Evolutionary conservation across 2,329 filamentous ascomycete species (phyloP).

Genomic region (Penicillium sp.): DNA sequence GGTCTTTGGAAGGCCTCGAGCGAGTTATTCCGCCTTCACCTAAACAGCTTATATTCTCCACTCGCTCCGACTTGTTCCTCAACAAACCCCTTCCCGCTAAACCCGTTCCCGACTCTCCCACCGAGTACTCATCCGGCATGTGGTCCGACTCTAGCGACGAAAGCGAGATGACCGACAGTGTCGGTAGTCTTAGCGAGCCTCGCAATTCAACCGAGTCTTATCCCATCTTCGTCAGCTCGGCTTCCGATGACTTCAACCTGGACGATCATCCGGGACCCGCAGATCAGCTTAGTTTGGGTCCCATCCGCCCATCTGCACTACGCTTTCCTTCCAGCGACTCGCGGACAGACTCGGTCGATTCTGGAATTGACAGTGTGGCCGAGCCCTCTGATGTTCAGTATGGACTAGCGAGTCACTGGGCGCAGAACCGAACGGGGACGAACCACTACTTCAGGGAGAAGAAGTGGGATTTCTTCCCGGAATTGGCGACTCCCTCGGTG

Average conservation of each 20-base stretch:
- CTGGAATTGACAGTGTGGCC: neutral
- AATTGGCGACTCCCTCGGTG: constrained; percentile 31
- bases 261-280: constrained; percentile 23
- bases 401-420: constrained; percentile 21
- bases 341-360: constrained; percentile 12
- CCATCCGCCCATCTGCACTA: constrained; percentile 14
- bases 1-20: constrained; percentile 37
- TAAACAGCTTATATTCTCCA: constrained; percentile 3
- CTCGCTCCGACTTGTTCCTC: constrained; percentile 21
- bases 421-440: constrained; percentile 19
- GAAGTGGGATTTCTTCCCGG: constrained; percentile 41
- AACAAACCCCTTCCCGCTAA: constrained; percentile 32
- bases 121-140: constrained; percentile 18
- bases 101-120: constrained; percentile 21
- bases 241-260: constrained; percentile 26
- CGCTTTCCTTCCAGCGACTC: constrained; percentile 5
- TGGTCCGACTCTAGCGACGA: constrained; percentile 30
- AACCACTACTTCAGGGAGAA: constrained; percentile 40
- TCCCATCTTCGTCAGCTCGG: constrained; percentile 30
- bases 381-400: constrained; percentile 26
- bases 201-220: constrained; percentile 28
- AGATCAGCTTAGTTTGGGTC: constrained; percentile 12
- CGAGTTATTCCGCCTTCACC: constrained; percentile 29
- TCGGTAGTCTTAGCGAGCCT: constrained; percentile 16
- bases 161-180: constrained; percentile 22